phyloP scores from a whole-genome alignment of 2,329 filamentous ascomycete species.

The Diaporthe citriasiana region DNA sequence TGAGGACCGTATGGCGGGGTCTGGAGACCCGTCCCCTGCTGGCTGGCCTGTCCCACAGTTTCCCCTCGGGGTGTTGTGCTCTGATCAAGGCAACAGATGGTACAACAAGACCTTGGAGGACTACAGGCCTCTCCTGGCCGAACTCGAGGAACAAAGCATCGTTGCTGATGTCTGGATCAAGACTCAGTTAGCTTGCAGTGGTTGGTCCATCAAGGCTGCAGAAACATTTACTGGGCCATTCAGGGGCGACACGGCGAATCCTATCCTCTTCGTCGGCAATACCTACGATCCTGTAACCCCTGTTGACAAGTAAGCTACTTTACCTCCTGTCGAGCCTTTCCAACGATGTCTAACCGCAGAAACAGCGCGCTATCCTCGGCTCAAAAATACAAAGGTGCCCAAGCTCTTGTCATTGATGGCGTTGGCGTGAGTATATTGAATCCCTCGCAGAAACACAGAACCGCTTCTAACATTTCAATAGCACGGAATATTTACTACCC shows the following conservation, averaged over 20 bases:
- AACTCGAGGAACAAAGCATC: slow-evolving; percentile 38
- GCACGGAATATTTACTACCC: not conserved
- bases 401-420: slow-evolving; percentile 37
- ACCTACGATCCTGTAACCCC: slow-evolving; percentile 43
- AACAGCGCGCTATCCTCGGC: slow-evolving; percentile 39
- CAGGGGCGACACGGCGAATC: slow-evolving; percentile 39
- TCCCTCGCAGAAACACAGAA: not conserved
- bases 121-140: slow-evolving; percentile 32
- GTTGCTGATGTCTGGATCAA: slow-evolving; percentile 39
- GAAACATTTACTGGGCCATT: slow-evolving; percentile 42
- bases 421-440: slow-evolving; percentile 37
- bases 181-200: slow-evolving; percentile 36
- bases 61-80: slow-evolving; percentile 36
- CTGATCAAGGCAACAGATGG: slow-evolving; percentile 42
- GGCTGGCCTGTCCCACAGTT: slow-evolving; percentile 17
- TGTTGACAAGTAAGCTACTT: slow-evolving; percentile 40
- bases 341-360: not conserved
- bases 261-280: slow-evolving; percentile 43
- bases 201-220: slow-evolving; percentile 39
- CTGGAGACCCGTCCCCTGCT: not conserved
- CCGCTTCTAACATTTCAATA: slow-evolving; percentile 11
- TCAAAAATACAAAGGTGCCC: slow-evolving; percentile 37
- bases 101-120: slow-evolving; percentile 41
- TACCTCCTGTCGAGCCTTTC: not conserved
- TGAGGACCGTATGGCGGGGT: no score